Evolutionary conservation across 1,284 basidiomycete genomes (phyloP), one percentile per base, ranked within the genome.

Genomic region (Pterula multifida): DNA sequence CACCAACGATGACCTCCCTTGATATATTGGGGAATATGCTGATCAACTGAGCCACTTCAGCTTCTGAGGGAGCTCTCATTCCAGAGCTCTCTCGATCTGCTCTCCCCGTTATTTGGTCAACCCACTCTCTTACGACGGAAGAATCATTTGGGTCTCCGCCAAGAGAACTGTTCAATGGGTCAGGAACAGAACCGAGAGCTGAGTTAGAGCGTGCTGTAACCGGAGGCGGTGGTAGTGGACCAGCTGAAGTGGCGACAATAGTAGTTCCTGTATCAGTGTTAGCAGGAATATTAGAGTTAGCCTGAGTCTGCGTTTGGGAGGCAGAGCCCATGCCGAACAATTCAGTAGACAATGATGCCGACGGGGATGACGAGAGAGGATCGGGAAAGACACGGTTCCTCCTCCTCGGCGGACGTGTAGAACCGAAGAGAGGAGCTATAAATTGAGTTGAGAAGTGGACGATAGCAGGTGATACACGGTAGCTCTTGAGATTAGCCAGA

Each of bases 11-110:
- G n/a, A 79, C 73, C 47, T 87, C 83, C 49, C 88, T 70, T 24
- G 76, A 74, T 26, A 89, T 61, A 61, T 87, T 79, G 15, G 90
- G 90, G 62, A 94, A 94, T 85, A 94, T 91, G 49, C 66, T 74
- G 47, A 76, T 77, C 53, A 93, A 60, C 46, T 85, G 81, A 19
- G 69, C 65, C 47, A 92, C 85, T 66, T 93, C 90, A 26, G 74
- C 68, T 45, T 90, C 85, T 36, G 73, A 73, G 1, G 89, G 85
- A 13, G 81, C 79, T 46, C 85, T 75, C 49, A 87, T 71, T 24
- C 81, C 73, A 46, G 72, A 58, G 52, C 60, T 66, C 24, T 66
- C 63, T 59, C 73, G 63, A 47, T 75, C 71, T 44, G 73, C 62
- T 55, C 81, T 67, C 2, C 85, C 87, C 1, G 85, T 85, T 55